Base-by-base conservation (phyloP, 148 eudicot genomes). In the Rhododendron molle region DNA sequence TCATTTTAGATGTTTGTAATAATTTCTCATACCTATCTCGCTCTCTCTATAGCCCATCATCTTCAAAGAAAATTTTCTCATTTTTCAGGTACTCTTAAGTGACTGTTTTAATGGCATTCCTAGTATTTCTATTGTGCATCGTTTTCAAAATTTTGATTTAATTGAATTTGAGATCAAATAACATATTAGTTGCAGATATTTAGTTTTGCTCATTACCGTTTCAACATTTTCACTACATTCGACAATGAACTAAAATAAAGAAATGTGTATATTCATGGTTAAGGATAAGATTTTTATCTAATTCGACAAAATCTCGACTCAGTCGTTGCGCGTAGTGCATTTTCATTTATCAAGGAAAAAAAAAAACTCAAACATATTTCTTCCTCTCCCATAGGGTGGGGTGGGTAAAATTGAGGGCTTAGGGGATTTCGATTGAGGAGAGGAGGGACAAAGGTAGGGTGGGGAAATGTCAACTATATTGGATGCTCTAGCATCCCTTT, bases 401-500 rank as follows among this genome's bases (percentile, higher is more conserved):
- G 74, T 43, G n/a, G 23, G 0, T 12, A 60, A 20, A 36, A 11
- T 58, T 21, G 73, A 58, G 50, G 69, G 49, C 20, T 8, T 4
- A 38, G 47, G 0, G 20, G 32, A 60, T 15, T 40, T 40, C 38
- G 34, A 28, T 81, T 38, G 84, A 18, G 65, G 43, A 38, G 54
- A 32, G 2, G 46, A 73, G 32, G 47, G 80, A 69, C 28, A 71
- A 72, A 47, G 4, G 80, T 30, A 43, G 72, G 47, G 85, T 14
- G 20, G 77, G 30, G 81, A 15, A 9, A 65, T 52, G 71, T 76
- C 81, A 36, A 74, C 71, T 54, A 54, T 23, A 52, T 84, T 73
- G 86, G 86, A 84, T 84, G 81, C 86, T 74, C 71, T 26, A 73
- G 26, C 7, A 76, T 76, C 36, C 21, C 13, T 60, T 38, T 3